A percentile compares a stretch with the other conserved stretches of the same genome.
phyloP scores from a whole-genome alignment of 805 yeast species.

The Myxozyma udenii region DNA sequence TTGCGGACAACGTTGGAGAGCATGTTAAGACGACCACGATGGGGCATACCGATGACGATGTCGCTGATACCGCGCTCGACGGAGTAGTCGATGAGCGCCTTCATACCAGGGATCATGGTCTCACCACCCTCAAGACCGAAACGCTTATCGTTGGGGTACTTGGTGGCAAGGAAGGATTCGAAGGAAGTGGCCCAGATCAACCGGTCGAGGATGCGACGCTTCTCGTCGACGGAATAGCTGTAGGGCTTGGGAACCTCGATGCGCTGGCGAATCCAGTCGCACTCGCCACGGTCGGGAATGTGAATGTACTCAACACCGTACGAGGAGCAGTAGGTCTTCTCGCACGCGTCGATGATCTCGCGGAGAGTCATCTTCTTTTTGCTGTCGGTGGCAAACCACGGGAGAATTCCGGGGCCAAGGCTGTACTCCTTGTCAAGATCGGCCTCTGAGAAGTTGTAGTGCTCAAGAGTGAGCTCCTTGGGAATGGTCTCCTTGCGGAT shows the following conservation, averaged over 20 bases:
- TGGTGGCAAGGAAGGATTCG: constrained; percentile 87
- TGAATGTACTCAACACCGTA: constrained; percentile 96
- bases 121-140: constrained; percentile 99
- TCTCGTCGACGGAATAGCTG: constrained; percentile 80
- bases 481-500: constrained; percentile 83
- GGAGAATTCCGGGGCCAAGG: constrained; percentile 96
- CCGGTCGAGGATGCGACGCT: constrained; percentile 94
- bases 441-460: constrained; percentile 84
- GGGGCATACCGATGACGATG: constrained; percentile 98
- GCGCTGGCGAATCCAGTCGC: constrained; percentile 98
- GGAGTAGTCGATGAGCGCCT: constrained; percentile 88
- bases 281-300: constrained; percentile 89
- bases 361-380: constrained; percentile 63
- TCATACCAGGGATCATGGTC: constrained; percentile 93
- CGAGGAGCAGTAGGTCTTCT: constrained; percentile 77
- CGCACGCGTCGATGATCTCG: constrained; percentile 76
- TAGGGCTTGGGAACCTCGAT: constrained; percentile 88
- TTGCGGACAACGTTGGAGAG: constrained; percentile 97
- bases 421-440: constrained; percentile 81
- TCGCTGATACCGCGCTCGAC: constrained; percentile 88
- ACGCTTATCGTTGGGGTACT: constrained; percentile 91
- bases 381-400: constrained; percentile 74
- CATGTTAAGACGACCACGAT: constrained; percentile 98
- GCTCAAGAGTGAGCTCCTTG: constrained; percentile 83
- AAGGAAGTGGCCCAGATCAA: constrained; percentile 94